Evolutionary conservation across 768 basidiomycete species (phyloP).

Genomic region (Russula vinacea): DNA sequence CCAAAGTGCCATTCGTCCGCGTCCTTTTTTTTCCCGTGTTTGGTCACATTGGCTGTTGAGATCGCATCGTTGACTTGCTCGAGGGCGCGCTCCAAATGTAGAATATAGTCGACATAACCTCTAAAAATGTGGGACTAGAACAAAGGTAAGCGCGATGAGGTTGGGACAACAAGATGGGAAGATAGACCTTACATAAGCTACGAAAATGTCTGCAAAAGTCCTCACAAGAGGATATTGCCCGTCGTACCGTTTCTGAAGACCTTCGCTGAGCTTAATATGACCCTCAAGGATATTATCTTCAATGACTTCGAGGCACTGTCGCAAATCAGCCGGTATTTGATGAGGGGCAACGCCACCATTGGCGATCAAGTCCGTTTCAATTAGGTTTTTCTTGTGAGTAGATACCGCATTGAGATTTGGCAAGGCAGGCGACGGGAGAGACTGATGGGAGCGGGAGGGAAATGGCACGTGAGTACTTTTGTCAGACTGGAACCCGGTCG

Average conservation of each 20-base stretch:
- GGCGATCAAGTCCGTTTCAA: no score
- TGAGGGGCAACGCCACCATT: slow-evolving; percentile 62
- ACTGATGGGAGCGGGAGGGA: slow-evolving; percentile 76
- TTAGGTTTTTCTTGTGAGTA: no score
- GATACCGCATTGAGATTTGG: slow-evolving; percentile 56
- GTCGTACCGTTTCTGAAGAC: slow-evolving; percentile 84
- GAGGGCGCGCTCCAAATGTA: slow-evolving; percentile 90
- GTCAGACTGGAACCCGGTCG: slow-evolving; percentile 44
- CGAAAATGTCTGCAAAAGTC: slow-evolving; percentile 91
- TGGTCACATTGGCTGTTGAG: slow-evolving; percentile 55
- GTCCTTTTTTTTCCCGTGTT: slow-evolving; percentile 80
- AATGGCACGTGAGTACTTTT: no score
- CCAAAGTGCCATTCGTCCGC: no score
- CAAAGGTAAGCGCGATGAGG: no score
- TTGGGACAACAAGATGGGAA: no score
- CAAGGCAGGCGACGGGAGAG: slow-evolving; percentile 60
- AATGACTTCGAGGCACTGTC: slow-evolving; percentile 81
- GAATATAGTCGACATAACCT: slow-evolving; percentile 89
- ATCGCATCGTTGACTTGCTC: slow-evolving; percentile 82
- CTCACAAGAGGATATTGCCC: slow-evolving; percentile 94
- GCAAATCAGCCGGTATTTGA: slow-evolving; percentile 83
- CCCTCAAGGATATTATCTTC: slow-evolving; percentile 85
- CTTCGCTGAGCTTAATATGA: slow-evolving; percentile 81
- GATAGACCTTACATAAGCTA: slow-evolving; percentile 66
- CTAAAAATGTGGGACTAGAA: slow-evolving; percentile 94